Evolutionary conservation across 2,329 filamentous ascomycete species (phyloP), one percentile per base, ranked within the genome.

Genomic region (Alternaria novae-zelandiae): DNA sequence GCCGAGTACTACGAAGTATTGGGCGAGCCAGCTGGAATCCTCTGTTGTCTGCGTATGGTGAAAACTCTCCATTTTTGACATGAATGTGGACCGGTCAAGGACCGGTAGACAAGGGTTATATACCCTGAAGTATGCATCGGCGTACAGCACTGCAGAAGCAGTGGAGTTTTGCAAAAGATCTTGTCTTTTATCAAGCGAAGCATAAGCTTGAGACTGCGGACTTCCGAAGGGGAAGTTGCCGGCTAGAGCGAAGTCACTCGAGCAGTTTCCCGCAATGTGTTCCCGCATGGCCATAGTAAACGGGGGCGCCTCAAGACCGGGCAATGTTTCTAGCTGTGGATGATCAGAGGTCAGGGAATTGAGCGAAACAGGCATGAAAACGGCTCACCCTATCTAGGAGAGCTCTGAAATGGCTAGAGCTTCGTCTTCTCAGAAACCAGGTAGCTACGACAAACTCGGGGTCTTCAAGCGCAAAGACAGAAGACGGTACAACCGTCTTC

Each of bases 151-250:
- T n/a, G 46, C 46, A 50, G 26, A 7, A 28, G 25, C 10, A 17
- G n/a, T 4, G 10, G 46, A 50, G 46, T n/a, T 50, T 30, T 50
- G 46, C 5, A 50, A 50, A 15, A 50, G 25, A 10, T 28, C 26
- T 13, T 28, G 46, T 12, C 20, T 7, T 10, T 15, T 50, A 17
- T 50, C 46, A 13, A 17, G 25, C 10, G 70, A 70, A 30, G 61
- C 30, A n/a, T 70, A 72, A 20, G 46, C 64, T n/a, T 49, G 41
- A 17, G 68, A 59, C 15, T 65, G 63, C 6, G 62, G 32, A 10
- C 49, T 67, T 8, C 71, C 71, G 41, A 74, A 69, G 1, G 70
- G 69, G 30, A 63, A 74, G 25, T 73, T 74, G 5, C 69, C 67
- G 21, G 69, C 66, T 15, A 74, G 54, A n/a, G 62, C 46, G 20